A percentile compares a stretch with the other conserved stretches of the same genome.
Evolutionary conservation across 345 rosid species (phyloP).

Genomic region (Pistacia vera): DNA sequence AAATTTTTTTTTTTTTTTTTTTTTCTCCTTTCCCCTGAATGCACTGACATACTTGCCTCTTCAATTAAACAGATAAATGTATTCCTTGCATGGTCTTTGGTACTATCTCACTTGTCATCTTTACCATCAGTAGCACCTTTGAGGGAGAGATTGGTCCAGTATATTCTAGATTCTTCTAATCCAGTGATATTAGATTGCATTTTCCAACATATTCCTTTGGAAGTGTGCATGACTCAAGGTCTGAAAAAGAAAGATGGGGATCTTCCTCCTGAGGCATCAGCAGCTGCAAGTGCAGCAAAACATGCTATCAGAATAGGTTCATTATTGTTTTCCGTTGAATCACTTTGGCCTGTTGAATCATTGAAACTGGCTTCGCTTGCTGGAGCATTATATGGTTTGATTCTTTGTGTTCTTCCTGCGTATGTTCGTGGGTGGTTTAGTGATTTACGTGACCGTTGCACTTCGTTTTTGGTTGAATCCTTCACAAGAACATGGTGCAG

Average conservation of each 20-base stretch:
- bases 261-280: slow-evolving; percentile 52
- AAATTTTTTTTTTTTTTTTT: background rate
- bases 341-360: slow-evolving; percentile 80
- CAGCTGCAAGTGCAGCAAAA: slow-evolving; percentile 72
- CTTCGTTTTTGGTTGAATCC: slow-evolving; percentile 64
- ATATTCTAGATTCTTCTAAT: slow-evolving; percentile 68
- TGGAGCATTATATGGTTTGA: slow-evolving; percentile 83
- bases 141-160: slow-evolving; percentile 79
- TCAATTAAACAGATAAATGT: slow-evolving; percentile 63
- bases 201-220: slow-evolving; percentile 88
- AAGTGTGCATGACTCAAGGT: slow-evolving; percentile 48
- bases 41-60: slow-evolving; percentile 13
- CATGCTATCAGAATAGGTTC: slow-evolving; percentile 68
- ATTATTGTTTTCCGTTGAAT: slow-evolving; percentile 63
- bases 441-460: slow-evolving; percentile 81
- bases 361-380: slow-evolving; percentile 75
- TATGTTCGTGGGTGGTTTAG: slow-evolving; percentile 93
- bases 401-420: slow-evolving; percentile 90
- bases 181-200: slow-evolving; percentile 77
- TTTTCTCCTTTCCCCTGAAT: background rate
- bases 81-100: slow-evolving; percentile 85
- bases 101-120: slow-evolving; percentile 74
- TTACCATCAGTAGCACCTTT: slow-evolving; percentile 62
- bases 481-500: slow-evolving; percentile 96
- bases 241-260: slow-evolving; percentile 77